A percentile compares a stretch with the other conserved stretches of the same genome.
Conservation (phyloP, 2,329 filamentous ascomycete genomes). For the Epichloe bromicola region DNA sequence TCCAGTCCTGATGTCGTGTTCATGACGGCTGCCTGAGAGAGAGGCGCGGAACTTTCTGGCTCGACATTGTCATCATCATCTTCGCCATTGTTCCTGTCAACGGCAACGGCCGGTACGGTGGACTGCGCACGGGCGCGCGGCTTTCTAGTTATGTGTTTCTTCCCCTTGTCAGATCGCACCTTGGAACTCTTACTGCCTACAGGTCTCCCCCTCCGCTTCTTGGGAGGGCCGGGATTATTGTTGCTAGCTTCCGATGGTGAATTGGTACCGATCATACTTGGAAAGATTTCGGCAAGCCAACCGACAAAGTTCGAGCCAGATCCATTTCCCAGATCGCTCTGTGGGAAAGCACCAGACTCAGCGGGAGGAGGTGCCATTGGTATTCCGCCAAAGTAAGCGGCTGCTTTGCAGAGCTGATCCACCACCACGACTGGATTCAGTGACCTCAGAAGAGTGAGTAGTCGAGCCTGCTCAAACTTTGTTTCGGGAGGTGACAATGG, state of each 20-base stretch:
- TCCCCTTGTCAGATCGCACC: slow-evolving; percentile 10
- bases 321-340: slow-evolving; percentile 43
- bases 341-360: slow-evolving; percentile 35
- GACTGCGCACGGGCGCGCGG: background rate
- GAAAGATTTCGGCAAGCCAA: slow-evolving; percentile 51
- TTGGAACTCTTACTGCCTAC: slow-evolving; percentile 37
- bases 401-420: slow-evolving; percentile 48
- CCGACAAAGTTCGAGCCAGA: slow-evolving; percentile 44
- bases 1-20: background rate
- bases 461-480: slow-evolving; percentile 46
- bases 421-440: slow-evolving; percentile 44
- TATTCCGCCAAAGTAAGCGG: slow-evolving; percentile 51
- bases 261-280: background rate
- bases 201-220: slow-evolving; percentile 38
- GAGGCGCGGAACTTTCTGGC: background rate
- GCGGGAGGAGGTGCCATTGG: slow-evolving; percentile 41
- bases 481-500: slow-evolving; percentile 28
- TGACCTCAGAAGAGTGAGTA: slow-evolving; percentile 42
- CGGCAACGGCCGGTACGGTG: background rate
- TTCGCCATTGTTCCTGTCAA: background rate
- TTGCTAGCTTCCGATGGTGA: background rate
- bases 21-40: background rate
- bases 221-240: slow-evolving; percentile 13
- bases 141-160: slow-evolving; percentile 2
- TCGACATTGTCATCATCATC: background rate